Conservation (phyloP, 1,139 yeast species). For the Geotrichum carabidarum region DNA sequence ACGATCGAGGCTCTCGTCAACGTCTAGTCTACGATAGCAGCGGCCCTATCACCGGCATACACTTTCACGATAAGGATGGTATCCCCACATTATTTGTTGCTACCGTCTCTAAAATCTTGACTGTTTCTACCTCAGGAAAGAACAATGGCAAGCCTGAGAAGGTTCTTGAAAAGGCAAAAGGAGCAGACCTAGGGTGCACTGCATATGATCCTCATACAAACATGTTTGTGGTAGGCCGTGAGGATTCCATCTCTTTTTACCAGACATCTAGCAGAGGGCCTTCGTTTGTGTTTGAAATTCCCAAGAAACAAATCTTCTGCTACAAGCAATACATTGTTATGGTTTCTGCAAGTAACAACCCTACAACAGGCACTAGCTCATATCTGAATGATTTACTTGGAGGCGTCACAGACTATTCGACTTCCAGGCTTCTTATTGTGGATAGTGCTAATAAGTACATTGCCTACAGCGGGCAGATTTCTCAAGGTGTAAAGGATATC, state of each 20-base stretch:
- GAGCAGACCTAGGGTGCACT: slow-evolving; percentile 70
- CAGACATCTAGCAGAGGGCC: slow-evolving; percentile 53
- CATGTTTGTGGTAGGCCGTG: slow-evolving; percentile 50
- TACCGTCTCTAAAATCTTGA: slow-evolving; percentile 64
- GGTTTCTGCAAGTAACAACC: slow-evolving; percentile 43
- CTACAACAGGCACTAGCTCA: slow-evolving; percentile 16
- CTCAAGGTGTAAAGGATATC: slow-evolving; percentile 56
- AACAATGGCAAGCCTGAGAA: slow-evolving; percentile 64
- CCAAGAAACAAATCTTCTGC: slow-evolving; percentile 51
- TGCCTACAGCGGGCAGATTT: slow-evolving; percentile 62
- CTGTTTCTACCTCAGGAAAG: slow-evolving; percentile 74
- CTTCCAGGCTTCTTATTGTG: slow-evolving; percentile 54
- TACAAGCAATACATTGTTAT: slow-evolving; percentile 51
- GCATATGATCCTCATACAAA: slow-evolving; percentile 33
- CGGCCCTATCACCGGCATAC: slow-evolving; percentile 70
- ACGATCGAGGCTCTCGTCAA: slow-evolving; percentile 89
- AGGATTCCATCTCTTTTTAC: slow-evolving; percentile 51
- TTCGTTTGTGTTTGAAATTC: slow-evolving; percentile 53
- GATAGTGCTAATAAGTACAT: slow-evolving; percentile 67
- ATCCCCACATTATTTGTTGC: slow-evolving; percentile 49
- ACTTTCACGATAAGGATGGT: slow-evolving; percentile 45
- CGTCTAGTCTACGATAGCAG: slow-evolving; percentile 64
- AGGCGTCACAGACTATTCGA: slow-evolving; percentile 24
- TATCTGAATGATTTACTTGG: slow-evolving; percentile 21
- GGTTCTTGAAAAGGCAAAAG: slow-evolving; percentile 56